Evolutionary conservation across 2,329 filamentous ascomycete species (phyloP), one percentile per base, ranked within the genome.

Genomic region (Aspergillus proliferans): DNA sequence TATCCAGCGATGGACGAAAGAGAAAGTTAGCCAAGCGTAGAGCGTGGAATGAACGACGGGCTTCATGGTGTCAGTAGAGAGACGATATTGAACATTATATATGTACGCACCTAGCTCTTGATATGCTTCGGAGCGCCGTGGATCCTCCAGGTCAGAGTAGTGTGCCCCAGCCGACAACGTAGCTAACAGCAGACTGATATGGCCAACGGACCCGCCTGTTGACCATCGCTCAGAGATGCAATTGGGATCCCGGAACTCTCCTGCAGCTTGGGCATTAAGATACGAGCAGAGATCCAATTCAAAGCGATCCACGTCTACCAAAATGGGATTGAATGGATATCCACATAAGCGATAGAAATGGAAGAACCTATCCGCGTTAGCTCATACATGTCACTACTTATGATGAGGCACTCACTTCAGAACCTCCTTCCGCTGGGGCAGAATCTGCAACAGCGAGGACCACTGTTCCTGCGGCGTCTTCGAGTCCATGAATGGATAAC

Each of bases 21-120:
- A 82, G 64, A 56, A 82, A 82, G 51, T 82, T 82, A 3, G 77
- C 77, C 48, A 81, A 74, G 1, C 79, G 74, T 2, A 82, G 67
- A 51, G 78, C 80, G 53, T 82, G 77, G 47, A 65, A 64, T 4
- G 58, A 64, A 3, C 58, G 56, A n/a, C 58, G 59, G 12, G 59
- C 62, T 65, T 6, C 9, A 39, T 9, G 33, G n/a, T 9, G 36
- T 39, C 18, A 39, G 36, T 19, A 15, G 1, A 39, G n/a, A 39
- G 4, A 18, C 8, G 15, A 18, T 19, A 39, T 24, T 24, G 6
- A 24, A 6, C 6, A 24, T 7, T 24, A 8, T 24, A 24, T 24
- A 24, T 24, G 6, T 24, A 24, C 24, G 24, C 24, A 24, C 63
- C 60, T 22, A 66, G 59, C 3, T 65, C 59, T 10, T 54, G 61